Evolutionary conservation across 1,284 basidiomycete genomes (phyloP).

Genomic region (Heterobasidion annosum): DNA sequence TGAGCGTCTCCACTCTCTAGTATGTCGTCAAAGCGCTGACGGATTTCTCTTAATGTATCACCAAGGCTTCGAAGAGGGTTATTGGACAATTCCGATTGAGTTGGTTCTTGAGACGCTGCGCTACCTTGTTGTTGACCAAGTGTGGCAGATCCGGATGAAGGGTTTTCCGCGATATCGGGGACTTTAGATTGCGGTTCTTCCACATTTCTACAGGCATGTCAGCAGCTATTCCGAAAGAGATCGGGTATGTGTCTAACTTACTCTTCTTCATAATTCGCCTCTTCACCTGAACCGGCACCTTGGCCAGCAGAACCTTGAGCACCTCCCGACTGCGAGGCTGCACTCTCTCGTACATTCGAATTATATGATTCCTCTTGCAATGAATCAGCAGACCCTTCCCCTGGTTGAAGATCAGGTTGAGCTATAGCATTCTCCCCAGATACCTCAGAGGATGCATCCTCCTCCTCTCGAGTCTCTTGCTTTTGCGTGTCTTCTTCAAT

Average conservation of each 20-base stretch:
- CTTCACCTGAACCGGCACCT: constrained; percentile 3
- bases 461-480: constrained; percentile 1
- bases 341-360: constrained; percentile 6
- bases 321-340: constrained; percentile 1
- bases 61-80: constrained; percentile 81
- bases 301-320: constrained; percentile 12
- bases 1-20: constrained; percentile 38
- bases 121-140: constrained; percentile 30
- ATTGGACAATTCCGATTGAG: constrained; percentile 19
- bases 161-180: constrained; percentile 3
- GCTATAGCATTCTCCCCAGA: constrained; percentile 18
- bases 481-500: constrained; percentile 5
- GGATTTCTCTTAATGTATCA: constrained; percentile 81
- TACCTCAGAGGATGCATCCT: background rate
- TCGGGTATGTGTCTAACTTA: constrained; percentile 2
- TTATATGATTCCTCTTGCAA: constrained; percentile 10
- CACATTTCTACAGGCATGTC: background rate
- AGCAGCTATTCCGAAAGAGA: background rate
- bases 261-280: constrained; percentile 7
- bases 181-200: constrained; percentile 1
- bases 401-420: constrained; percentile 30
- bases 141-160: constrained; percentile 2
- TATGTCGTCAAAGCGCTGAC: constrained; percentile 81
- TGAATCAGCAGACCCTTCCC: constrained; percentile 17
- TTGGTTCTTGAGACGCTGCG: constrained; percentile 29